Evolutionary conservation across 257 asterid genomes (phyloP).

Genomic region (Solanum tarapatanum): DNA sequence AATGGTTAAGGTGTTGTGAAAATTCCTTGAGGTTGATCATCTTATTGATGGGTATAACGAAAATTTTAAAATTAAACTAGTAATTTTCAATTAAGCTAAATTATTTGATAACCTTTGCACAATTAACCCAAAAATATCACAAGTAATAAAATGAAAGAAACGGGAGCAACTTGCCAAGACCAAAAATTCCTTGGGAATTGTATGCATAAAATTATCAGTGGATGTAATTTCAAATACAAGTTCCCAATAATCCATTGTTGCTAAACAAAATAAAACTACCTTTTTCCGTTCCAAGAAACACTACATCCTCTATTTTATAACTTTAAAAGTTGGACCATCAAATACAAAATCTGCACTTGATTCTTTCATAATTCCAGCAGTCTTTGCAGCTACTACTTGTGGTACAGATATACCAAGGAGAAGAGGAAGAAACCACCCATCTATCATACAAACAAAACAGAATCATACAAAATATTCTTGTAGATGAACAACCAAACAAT

Average conservation of each 20-base stretch:
- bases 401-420: slow-evolving; percentile 47
- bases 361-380: not conserved
- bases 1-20: too few species aligned
- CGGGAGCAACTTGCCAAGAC: not conserved
- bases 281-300: not conserved
- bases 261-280: not conserved
- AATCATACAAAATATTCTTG: not conserved
- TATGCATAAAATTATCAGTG: not conserved
- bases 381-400: slow-evolving; percentile 48
- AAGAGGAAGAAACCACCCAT: slow-evolving; percentile 68
- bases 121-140: not conserved
- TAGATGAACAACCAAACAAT: not conserved
- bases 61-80: too few species aligned
- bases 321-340: not conserved
- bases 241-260: not conserved
- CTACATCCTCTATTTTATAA: not conserved
- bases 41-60: too few species aligned
- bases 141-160: not conserved
- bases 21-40: too few species aligned
- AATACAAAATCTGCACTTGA: not conserved
- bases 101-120: not conserved
- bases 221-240: not conserved
- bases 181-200: not conserved
- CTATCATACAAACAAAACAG: slow-evolving; percentile 21
- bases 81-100: too few species aligned